phyloP scores from a whole-genome alignment of 805 yeast genomes.

The Metschnikowia corniflorae region DNA sequence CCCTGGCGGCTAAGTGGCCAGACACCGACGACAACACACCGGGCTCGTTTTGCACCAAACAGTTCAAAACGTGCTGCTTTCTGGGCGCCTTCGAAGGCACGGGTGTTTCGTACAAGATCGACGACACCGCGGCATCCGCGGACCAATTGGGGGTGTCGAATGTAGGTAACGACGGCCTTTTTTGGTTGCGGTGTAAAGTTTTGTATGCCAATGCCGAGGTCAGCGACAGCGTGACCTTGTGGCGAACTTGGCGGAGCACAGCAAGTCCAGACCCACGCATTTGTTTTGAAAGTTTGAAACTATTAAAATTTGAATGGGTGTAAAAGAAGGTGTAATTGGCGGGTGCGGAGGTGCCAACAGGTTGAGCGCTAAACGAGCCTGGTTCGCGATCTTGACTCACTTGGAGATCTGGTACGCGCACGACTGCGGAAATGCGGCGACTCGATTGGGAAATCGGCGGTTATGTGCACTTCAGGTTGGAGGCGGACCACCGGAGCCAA shows the following conservation, averaged over 20 bases:
- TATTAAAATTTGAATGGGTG: neutral
- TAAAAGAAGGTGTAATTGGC: neutral
- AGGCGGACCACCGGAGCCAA: too few species aligned
- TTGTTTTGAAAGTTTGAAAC: too few species aligned
- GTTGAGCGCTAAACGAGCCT: too few species aligned
- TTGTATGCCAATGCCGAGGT: constrained; percentile 95
- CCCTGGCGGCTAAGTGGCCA: constrained; percentile 95
- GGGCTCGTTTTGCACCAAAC: constrained; percentile 97
- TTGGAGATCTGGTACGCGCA: too few species aligned
- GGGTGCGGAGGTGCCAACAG: too few species aligned
- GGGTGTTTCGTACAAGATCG: constrained; percentile 92
- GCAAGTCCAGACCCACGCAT: constrained; percentile 9
- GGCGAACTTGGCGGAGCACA: constrained; percentile 16
- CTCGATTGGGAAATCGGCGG: too few species aligned
- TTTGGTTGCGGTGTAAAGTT: constrained; percentile 79
- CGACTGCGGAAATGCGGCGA: too few species aligned
- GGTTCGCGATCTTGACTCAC: too few species aligned
- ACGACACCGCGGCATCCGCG: constrained; percentile 94
- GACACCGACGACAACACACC: constrained; percentile 93
- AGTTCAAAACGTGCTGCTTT: constrained; percentile 88
- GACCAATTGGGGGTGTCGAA: constrained; percentile 93
- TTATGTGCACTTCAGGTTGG: too few species aligned
- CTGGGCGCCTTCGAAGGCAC: constrained; percentile 55
- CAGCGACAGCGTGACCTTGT: constrained; percentile 49
- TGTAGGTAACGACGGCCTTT: constrained; percentile 88